Base-by-base conservation (phyloP, 2,329 filamentous ascomycete species). In the Zarea fungicola region DNA sequence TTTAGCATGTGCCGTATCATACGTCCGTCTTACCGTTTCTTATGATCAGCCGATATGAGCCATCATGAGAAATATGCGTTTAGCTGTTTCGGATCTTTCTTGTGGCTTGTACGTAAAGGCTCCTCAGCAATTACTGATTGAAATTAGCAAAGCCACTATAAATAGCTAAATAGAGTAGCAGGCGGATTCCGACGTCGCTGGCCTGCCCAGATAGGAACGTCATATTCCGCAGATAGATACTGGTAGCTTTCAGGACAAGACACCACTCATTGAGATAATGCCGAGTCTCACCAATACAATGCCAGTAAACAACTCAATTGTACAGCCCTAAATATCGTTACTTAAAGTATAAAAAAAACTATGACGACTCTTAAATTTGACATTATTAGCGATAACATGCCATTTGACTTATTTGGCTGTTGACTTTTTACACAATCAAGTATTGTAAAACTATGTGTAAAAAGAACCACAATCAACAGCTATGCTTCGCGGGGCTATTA, bases 401-500 rank as follows among this genome's bases (percentile, higher is more conserved):
- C n/a, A n/a, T n/a, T n/a, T n/a, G n/a, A n/a, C n/a, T n/a, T n/a
- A n/a, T n/a, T n/a, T n/a, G 21, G n/a, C 10, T 29, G 21, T 28
- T 11, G 21, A 8, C 35, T 31, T 22, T 21, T 42, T 48, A 48
- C 46, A 19, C 37, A 42, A 42, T 48, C 19, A 22, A 35, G 32
- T 35, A 22, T 32, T 19, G 37, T 48, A 48, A 48, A 48, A 48
- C 46, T 48, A 48, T 48, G 46, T 48, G 46, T 48, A 48, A 48
- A 42, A 42, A n/a, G 46, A 48, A 48, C 46, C 46, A 48, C 46
- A 48, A 22, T 29, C n/a, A 42, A 29, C 29, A 48, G 46, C 29
- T 36, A 28, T 48, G 16, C 29, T 13, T 26, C 29, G 37, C 46
- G 46, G 46, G 46, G 46, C 44, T 34, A 40, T 41, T 48, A 48